Evolutionary conservation across 495 filamentous ascomycete species (phyloP), one percentile per base, ranked within the genome.

Genomic region (Hypoxylon subgilvum): DNA sequence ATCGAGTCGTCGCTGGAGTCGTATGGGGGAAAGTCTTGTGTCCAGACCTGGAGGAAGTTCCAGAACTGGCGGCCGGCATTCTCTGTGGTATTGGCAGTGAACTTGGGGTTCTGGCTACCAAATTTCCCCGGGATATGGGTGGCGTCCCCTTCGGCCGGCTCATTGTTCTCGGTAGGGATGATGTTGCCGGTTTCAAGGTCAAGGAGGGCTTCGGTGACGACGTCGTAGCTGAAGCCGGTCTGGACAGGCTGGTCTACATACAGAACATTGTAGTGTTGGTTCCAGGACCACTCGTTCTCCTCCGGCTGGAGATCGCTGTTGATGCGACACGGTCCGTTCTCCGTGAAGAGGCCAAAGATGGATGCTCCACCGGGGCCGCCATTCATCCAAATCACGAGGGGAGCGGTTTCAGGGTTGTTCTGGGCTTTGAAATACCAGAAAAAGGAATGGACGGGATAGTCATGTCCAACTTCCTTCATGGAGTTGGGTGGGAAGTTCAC

Each of bases 41-140:
- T 68, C 72, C 86, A 90, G 3, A 76, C 76, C 69, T 89, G 87
- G 40, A 87, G 73, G 68, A 88, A 86, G 51, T 88, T 83, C 85
- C 87, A 89, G 16, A 84, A 72, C 31, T 83, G 78, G 45, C 71
- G 73, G 18, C 84, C 86, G 4, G 86, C 81, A 35, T 78, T 80
- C 42, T 80, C 72, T 0, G 85, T 87, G 0, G 84, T 86, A 57
- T 88, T 88, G 3, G 82, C 73, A 0, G 84, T 84, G 21, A 67
- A 62, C 21, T 69, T 72, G 5, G 30, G 14, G 47, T 82, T 76
- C 17, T 77, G 74, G 6, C 78, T 77, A 32, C 77, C 70, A 57
- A 87, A 84, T 0, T 79, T 86, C 13, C 86, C 87, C 54, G 82
- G 80, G 14, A 86, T 66, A 44, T 75, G 76, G 0, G 78, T 81